Evolutionary conservation across 306 rosid species (phyloP).

Genomic region (Cucumis melo): DNA sequence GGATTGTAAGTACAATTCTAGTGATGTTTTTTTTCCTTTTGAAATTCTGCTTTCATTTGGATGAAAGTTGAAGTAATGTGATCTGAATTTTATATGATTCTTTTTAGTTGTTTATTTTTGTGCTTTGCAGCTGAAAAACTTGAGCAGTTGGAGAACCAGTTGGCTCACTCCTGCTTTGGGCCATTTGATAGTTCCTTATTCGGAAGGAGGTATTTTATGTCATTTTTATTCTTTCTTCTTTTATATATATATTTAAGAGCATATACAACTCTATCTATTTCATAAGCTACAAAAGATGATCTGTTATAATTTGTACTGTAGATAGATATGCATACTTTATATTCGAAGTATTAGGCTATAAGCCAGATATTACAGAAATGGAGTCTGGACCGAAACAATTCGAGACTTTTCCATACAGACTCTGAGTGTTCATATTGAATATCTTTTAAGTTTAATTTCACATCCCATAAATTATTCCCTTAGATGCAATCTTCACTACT

Average conservation of each 20-base stretch:
- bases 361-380: not conserved
- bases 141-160: too few relatives aligned
- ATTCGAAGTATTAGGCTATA: not conserved
- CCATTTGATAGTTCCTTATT: too few relatives aligned
- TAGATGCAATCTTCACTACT: too few relatives aligned
- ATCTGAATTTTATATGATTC: too few relatives aligned
- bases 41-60: not conserved
- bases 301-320: not conserved
- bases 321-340: not conserved
- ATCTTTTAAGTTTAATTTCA: not conserved
- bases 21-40: not conserved
- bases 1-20: constrained; percentile 57
- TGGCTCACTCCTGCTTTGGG: too few relatives aligned
- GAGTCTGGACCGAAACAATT: not conserved
- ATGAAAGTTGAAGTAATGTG: not conserved
- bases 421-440: not conserved
- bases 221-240: not conserved
- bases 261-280: not conserved
- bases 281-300: not conserved
- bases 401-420: not conserved
- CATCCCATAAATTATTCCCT: too few relatives aligned
- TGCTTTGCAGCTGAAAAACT: too few relatives aligned
- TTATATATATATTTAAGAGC: not conserved
- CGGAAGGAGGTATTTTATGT: constrained; percentile 54
- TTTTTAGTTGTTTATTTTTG: too few relatives aligned